Base-by-base conservation (phyloP, 2,329 filamentous ascomycete genomes). In the Proliferodiscus dingleyae region DNA sequence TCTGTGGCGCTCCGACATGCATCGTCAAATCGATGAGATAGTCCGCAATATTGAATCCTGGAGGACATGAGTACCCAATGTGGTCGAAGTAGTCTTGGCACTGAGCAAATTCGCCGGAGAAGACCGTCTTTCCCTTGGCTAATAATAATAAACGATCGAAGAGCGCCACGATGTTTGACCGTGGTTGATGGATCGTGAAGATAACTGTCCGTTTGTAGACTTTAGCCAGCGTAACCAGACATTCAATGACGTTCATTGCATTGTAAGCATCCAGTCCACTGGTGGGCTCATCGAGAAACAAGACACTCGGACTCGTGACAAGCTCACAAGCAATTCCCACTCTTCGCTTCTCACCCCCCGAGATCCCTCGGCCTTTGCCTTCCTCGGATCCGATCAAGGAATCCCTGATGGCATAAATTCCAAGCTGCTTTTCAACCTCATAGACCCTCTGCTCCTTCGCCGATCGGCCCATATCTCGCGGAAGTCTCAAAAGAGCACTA, bases 1-100 rank as follows among this genome's bases (percentile, higher is more conserved):
- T 72, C 29, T 68, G 70, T 11, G 74, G 71, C 42, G 75, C 73
- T 47, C 87, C 80, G 19, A 89, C 90, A 64, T 98, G 93, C 91
- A 98, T 97, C 0, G 93, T 97, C 32, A 98, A 75, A 64, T 98
- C 93, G 23, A 98, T 90, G 4, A 98, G 78, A 62, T 96, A 98
- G 65, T 98, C 93, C 3, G 93, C 93, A 66, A 98, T 97, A 61
- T 98, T 98, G 77, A 97, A 98, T 2, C 94, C 94, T 19, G 90
- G 85, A 9, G 93, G 93, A 61, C 94, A 98, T 39, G 86, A 74
- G 65, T 96, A 98, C 34, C 93, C 94, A 50, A 95, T 83, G 37
- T 81, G 77, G 61, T 96, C 89, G 59, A 98, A 98, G 64, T 96
- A 98, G 16, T 80, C 73, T 64, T 98, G 93, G 63, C 93, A 98